phyloP scores from a whole-genome alignment of 2,329 filamentous ascomycete genomes.

The Aspergillus glaucus region DNA sequence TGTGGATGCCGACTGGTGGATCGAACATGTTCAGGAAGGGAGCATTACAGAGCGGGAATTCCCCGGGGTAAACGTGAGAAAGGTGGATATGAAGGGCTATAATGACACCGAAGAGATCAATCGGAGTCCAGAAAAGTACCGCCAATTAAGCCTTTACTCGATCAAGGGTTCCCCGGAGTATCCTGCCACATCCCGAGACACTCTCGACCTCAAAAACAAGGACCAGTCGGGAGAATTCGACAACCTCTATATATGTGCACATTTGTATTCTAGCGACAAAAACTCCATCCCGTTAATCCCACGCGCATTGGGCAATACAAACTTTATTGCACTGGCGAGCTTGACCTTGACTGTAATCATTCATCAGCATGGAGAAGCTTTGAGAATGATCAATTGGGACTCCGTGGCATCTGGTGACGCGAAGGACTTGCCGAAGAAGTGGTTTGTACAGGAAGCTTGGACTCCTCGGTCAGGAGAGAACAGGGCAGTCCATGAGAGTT shows the following conservation, averaged over 20 bases:
- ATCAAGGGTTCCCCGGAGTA: conserved; percentile 37
- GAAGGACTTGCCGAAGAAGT: conserved; percentile 28
- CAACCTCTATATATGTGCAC: conserved; percentile 53
- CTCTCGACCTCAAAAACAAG: conserved; percentile 9
- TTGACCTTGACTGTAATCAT: conserved; percentile 46
- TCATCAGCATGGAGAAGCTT: conserved; percentile 35
- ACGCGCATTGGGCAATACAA: conserved; percentile 41
- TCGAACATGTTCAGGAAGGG: conserved; percentile 20
- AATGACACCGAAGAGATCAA: conserved; percentile 31
- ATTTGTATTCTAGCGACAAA: conserved; percentile 52
- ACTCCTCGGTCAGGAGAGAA: conserved; percentile 41
- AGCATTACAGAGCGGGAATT: conserved; percentile 25
- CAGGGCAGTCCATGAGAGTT: conserved; percentile 42
- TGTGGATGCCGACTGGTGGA: conserved; percentile 34
- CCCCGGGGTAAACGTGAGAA: conserved; percentile 43
- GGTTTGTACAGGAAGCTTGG: conserved; percentile 47
- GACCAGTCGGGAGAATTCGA: conserved; percentile 33
- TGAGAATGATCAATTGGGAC: conserved; percentile 38
- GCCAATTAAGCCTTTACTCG: conserved; percentile 43
- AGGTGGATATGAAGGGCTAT: conserved; percentile 48
- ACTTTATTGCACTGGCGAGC: conserved; percentile 40
- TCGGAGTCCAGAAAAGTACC: conserved; percentile 27
- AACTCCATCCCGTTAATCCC: conserved; percentile 50
- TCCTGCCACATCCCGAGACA: conserved; percentile 10
- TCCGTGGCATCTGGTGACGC: conserved; percentile 1